These are phyloP conservation scores for Fusarium sp. DNA, from an alignment of 2,329 filamentous ascomycete genomes.

Conservation along the genomic window DNA sequence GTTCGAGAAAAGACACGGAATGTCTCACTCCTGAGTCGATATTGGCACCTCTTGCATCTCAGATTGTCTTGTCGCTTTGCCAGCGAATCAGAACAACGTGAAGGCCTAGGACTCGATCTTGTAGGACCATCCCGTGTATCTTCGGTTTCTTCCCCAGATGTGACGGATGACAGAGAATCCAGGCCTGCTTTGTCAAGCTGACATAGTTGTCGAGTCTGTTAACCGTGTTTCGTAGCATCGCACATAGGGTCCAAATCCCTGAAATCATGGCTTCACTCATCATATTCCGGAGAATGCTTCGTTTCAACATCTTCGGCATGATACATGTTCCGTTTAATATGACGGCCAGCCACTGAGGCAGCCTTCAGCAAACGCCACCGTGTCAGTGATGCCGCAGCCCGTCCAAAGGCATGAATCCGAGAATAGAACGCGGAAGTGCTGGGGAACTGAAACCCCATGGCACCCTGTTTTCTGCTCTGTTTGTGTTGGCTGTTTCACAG, in stretches of 20 bases:
- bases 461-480: background rate
- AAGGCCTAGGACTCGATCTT: constrained; percentile 12
- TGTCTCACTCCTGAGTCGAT: background rate
- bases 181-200: constrained; percentile 36
- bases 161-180: constrained; percentile 12
- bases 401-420: background rate
- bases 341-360: background rate
- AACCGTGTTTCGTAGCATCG: constrained; percentile 1
- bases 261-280: background rate
- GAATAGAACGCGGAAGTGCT: background rate
- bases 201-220: constrained; percentile 20
- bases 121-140: constrained; percentile 17
- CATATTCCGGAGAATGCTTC: background rate
- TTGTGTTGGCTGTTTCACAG: constrained; percentile 12
- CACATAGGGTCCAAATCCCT: background rate
- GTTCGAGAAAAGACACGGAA: background rate
- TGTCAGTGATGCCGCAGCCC: constrained; percentile 9
- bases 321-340: constrained; percentile 3
- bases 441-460: background rate
- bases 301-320: constrained; percentile 25
- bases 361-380: background rate
- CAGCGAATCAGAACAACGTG: constrained; percentile 12
- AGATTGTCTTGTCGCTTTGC: constrained; percentile 16
- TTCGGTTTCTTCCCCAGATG: constrained; percentile 25
- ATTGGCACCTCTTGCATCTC: background rate